A percentile compares a stretch with the other conserved stretches of the same genome.
Evolutionary conservation across 148 eudicot species (phyloP).

Genomic region (Camellia granthamiana): DNA sequence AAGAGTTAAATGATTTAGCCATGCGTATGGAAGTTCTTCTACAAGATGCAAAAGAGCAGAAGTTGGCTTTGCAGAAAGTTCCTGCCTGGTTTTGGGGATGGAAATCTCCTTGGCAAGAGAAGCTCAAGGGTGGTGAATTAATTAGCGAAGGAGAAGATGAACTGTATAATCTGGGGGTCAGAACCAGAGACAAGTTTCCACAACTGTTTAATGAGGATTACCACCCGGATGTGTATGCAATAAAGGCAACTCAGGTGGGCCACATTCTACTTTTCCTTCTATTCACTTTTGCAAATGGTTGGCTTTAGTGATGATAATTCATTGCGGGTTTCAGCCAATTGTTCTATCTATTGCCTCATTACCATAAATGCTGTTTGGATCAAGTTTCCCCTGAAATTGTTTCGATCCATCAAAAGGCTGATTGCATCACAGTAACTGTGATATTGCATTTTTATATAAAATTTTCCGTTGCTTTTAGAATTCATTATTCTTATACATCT

Average conservation of each 20-base stretch:
- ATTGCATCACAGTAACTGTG: neutral
- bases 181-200: conserved; percentile 65
- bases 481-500: conserved; percentile 6
- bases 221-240: conserved; percentile 73
- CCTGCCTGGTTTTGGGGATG: conserved; percentile 86
- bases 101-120: conserved; percentile 95
- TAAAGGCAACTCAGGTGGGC: conserved; percentile 92
- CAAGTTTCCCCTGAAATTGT: neutral
- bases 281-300: neutral
- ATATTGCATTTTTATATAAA: neutral
- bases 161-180: conserved; percentile 74
- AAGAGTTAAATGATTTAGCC: conserved; percentile 59
- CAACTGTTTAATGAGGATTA: conserved; percentile 64
- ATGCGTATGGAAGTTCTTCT: conserved; percentile 51
- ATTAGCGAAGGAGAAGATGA: conserved; percentile 77
- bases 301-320: neutral
- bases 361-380: neutral
- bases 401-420: neutral
- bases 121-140: conserved; percentile 81
- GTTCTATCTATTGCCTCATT: neutral
- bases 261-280: neutral
- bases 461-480: neutral
- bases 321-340: neutral
- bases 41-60: conserved; percentile 55
- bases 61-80: conserved; percentile 41